Percentiles rank a stretch among this genome's conserved stretches.
Evolutionary conservation across 441 rosid genomes (phyloP).

Genomic region (Melastoma candidum): DNA sequence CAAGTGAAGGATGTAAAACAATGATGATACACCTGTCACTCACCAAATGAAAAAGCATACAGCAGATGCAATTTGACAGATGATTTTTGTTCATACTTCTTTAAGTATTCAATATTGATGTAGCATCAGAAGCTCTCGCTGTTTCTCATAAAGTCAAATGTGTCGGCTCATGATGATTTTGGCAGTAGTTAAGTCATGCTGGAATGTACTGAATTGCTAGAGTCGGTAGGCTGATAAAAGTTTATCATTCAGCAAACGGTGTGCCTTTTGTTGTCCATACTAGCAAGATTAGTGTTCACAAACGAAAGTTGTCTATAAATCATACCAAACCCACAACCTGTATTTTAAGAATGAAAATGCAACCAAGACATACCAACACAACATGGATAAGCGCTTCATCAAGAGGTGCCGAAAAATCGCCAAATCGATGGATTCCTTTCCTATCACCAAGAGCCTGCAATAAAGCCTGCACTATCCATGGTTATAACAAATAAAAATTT

Average conservation of each 20-base stretch:
- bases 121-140: too few relatives aligned
- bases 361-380: constrained; percentile 43
- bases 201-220: too few relatives aligned
- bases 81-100: neutral
- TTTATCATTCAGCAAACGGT: too few relatives aligned
- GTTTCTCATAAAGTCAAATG: too few relatives aligned
- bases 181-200: too few relatives aligned
- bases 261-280: too few relatives aligned
- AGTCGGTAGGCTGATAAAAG: too few relatives aligned
- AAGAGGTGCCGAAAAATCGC: constrained; percentile 90
- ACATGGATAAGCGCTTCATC: constrained; percentile 90
- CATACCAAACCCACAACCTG: neutral
- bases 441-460: constrained; percentile 88
- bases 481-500: neutral
- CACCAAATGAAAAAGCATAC: neutral
- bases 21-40: constrained; percentile 2
- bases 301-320: too few relatives aligned
- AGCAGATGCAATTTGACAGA: neutral
- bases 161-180: too few relatives aligned
- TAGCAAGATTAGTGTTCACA: too few relatives aligned
- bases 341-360: neutral
- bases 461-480: constrained; percentile 39
- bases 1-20: constrained; percentile 3
- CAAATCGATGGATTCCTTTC: constrained; percentile 83
- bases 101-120: too few relatives aligned